Evolutionary conservation across 306 rosid genomes (phyloP), one percentile per base, ranked within the genome.

Genomic region (Glycyrrhiza uralensis): DNA sequence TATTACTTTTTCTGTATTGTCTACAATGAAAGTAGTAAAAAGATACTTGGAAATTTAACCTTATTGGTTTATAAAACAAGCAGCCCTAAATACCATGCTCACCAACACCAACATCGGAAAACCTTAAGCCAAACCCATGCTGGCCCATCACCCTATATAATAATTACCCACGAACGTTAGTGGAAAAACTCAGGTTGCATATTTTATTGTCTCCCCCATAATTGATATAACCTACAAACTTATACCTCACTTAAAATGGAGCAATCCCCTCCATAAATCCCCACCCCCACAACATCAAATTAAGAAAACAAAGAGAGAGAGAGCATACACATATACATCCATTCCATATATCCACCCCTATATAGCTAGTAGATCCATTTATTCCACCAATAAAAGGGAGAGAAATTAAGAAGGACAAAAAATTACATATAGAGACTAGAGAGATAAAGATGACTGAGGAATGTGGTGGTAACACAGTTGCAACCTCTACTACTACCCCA

Each of bases 121-220:
- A 71, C 22, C 63, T 79, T 62, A 67, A 75, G 74, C 81, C 80
- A 55, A 76, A 78, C 78, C 52, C 63, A 33, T 68, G 66, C 33
- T 84, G 88, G 85, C 71, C 87, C 89, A 80, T 80, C 74, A 71
- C 38, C 71, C 17, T 45, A 50, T 78, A 87, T 79, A 86, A 90
- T 88, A 90, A 90, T 90, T 85, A 61, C 91, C 87, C 93, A 87
- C 91, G 78, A 84, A 82, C 81, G 69, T 80, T 66, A 93, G 98
- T 93, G 98, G 92, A 85, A 85, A 86, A 82, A 90, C 84, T 67
- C 85, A 83, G 78, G 84, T 44, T 81, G 86, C 96, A 88, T 90
- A 85, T 84, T 82, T 80, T 71, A 88, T 85, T 90, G 94, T 89
- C 91, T 81, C 85, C 90, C 80, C 76, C 68, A 72, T 79, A 59